phyloP scores from a whole-genome alignment of 257 asterid species.

The Solanum rostratum region DNA sequence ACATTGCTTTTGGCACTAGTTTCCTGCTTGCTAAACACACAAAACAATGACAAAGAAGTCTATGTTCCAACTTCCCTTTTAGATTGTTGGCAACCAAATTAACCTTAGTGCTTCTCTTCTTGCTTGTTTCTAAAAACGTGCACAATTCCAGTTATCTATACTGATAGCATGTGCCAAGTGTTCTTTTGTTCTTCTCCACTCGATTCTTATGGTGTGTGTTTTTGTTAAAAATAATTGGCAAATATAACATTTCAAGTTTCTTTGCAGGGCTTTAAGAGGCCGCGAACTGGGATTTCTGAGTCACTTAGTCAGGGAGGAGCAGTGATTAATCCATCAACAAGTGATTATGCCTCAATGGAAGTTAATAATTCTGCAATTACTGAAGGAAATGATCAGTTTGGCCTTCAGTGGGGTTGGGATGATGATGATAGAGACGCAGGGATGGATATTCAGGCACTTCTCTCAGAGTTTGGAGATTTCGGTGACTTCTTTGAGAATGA shows the following conservation, averaged over 20 bases:
- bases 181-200: not conserved
- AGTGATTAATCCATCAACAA: constrained; percentile 58
- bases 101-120: not conserved
- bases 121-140: not conserved
- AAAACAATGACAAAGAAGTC: not conserved
- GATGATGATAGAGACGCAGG: constrained; percentile 75
- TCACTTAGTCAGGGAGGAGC: constrained; percentile 67
- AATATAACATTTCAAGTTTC: not conserved
- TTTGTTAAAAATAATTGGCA: not conserved
- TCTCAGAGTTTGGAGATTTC: constrained; percentile 94
- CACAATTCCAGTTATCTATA: not conserved
- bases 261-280: constrained; percentile 69
- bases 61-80: not conserved
- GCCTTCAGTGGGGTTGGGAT: constrained; percentile 82
- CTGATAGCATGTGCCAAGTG: not conserved
- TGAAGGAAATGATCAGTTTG: constrained; percentile 51
- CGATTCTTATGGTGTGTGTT: not conserved
- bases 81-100: not conserved
- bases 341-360: constrained; percentile 65
- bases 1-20: not conserved
- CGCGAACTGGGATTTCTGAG: constrained; percentile 69
- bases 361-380: constrained; percentile 41
- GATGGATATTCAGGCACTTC: constrained; percentile 82
- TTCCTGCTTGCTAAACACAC: not conserved
- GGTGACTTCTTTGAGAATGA: constrained; percentile 95